These are phyloP conservation scores for Nakataea oryzae DNA, from an alignment of 2,329 filamentous ascomycete genomes.

Conservation along the genomic window DNA sequence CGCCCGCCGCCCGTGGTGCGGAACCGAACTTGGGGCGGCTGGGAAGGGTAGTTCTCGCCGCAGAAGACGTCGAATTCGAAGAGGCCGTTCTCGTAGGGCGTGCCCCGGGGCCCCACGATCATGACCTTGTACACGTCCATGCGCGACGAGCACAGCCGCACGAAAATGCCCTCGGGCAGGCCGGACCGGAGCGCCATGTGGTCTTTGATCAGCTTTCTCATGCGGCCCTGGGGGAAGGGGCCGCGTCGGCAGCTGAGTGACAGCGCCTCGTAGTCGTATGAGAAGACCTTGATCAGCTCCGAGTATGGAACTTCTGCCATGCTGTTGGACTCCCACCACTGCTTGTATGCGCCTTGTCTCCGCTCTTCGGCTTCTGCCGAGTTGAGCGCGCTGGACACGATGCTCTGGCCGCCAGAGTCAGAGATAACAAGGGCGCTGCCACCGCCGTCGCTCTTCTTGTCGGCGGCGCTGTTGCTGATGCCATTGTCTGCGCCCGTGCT, in stretches of 20 bases:
- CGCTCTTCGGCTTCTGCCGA: conserved; percentile 5
- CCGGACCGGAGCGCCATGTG: conserved; percentile 31
- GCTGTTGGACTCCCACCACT: conserved; percentile 13
- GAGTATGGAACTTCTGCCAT: conserved; percentile 23
- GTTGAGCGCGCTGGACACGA: not conserved
- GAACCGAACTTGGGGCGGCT: conserved; percentile 30
- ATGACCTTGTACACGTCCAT: conserved; percentile 39
- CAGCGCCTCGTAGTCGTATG: conserved; percentile 11
- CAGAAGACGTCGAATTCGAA: conserved; percentile 45
- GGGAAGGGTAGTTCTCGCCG: conserved; percentile 25
- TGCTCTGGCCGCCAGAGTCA: not conserved
- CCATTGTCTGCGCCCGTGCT: not conserved
- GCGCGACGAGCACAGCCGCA: conserved; percentile 31
- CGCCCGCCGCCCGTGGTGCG: conserved; percentile 30
- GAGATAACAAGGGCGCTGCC: not conserved
- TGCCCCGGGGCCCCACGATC: conserved; percentile 36
- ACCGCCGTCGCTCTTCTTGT: not conserved
- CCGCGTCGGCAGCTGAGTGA: not conserved
- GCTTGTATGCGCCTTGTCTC: conserved; percentile 19
- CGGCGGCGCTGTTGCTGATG: not conserved
- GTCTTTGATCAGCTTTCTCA: conserved; percentile 35
- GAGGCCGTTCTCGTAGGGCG: conserved; percentile 41
- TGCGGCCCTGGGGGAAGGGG: conserved; percentile 23
- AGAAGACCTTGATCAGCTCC: conserved; percentile 18
- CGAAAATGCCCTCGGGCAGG: conserved; percentile 39